Evolutionary conservation across 768 basidiomycete species (phyloP).

Genomic region (Suillus subaureus): DNA sequence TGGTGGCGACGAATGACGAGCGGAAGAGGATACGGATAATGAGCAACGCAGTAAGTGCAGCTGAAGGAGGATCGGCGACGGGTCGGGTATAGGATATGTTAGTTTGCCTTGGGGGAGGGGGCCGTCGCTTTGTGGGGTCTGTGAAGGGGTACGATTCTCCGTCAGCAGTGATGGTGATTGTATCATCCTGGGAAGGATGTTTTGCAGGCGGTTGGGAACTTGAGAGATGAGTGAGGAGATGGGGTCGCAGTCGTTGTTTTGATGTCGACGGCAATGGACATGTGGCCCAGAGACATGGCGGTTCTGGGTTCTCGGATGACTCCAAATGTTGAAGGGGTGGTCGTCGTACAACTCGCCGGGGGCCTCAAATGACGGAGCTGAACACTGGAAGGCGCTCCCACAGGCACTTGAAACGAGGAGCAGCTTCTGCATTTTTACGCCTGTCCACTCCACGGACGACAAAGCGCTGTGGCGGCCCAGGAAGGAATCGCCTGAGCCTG

Average conservation of each 20-base stretch:
- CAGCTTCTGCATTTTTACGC: conserved; percentile 56
- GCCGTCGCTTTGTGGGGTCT: conserved; percentile 66
- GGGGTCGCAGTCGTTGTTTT: conserved; percentile 58
- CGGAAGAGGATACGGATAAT: conserved; percentile 85
- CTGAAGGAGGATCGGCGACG: conserved; percentile 64
- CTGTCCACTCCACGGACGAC: conserved; percentile 86
- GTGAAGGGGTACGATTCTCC: conserved; percentile 56
- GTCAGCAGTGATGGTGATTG: conserved; percentile 64
- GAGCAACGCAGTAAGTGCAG: conserved; percentile 78
- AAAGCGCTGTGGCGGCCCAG: conserved; percentile 72
- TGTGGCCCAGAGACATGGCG: conserved; percentile 71
- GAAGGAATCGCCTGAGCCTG: conserved; percentile 84
- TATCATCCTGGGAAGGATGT: conserved; percentile 73
- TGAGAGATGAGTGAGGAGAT: conserved; percentile 79
- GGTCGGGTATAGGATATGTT: conserved; percentile 62
- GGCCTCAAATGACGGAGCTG: conserved; percentile 46
- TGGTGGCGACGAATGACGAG: conserved; percentile 68
- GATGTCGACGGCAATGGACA: conserved; percentile 54
- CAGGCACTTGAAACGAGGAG: conserved; percentile 71
- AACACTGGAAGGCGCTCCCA: conserved; percentile 72
- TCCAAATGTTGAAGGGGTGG: conserved; percentile 59
- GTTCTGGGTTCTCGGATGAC: conserved; percentile 44
- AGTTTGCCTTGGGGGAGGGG: conserved; percentile 71
- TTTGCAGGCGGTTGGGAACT: conserved; percentile 54
- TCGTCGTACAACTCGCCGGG: conserved; percentile 76